Percentiles rank a stretch among this genome's conserved stretches.
Conservation (phyloP, 257 asterid genomes). For the Plantago ovata region DNA sequence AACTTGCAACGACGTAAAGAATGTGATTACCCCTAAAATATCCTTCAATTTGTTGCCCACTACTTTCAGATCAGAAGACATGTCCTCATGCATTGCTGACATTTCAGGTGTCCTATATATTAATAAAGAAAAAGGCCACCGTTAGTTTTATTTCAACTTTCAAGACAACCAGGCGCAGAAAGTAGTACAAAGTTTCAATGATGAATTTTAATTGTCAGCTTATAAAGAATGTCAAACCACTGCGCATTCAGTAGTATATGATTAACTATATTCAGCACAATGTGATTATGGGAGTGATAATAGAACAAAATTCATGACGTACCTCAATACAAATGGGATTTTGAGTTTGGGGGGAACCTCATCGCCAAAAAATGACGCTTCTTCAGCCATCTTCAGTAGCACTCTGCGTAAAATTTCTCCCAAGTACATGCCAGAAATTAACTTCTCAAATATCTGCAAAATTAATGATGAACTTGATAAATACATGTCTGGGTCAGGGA, state of each 20-base stretch:
- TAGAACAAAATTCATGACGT: constrained; percentile 4
- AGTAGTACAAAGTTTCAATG: no score
- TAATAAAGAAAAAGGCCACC: background rate
- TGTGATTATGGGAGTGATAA: background rate
- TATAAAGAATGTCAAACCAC: no score
- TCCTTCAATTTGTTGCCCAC: constrained; percentile 61
- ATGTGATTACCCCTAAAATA: constrained; percentile 49
- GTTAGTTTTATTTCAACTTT: background rate
- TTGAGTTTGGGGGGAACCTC: constrained; percentile 72
- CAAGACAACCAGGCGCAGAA: no score
- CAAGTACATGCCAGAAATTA: constrained; percentile 88
- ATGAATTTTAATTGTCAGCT: no score
- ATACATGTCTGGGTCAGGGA: background rate
- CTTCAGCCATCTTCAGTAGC: constrained; percentile 66
- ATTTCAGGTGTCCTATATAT: constrained; percentile 74
- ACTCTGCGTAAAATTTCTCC: constrained; percentile 83
- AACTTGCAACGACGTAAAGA: background rate
- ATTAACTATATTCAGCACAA: background rate
- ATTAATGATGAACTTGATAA: constrained; percentile 12
- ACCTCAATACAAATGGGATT: constrained; percentile 61
- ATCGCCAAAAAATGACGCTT: constrained; percentile 76
- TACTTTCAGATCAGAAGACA: constrained; percentile 58
- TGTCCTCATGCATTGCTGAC: constrained; percentile 85
- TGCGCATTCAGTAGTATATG: no score
- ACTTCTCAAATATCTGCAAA: constrained; percentile 75